Conservation (phyloP, 148 eudicot species). For the Persicaria maculosa region DNA sequence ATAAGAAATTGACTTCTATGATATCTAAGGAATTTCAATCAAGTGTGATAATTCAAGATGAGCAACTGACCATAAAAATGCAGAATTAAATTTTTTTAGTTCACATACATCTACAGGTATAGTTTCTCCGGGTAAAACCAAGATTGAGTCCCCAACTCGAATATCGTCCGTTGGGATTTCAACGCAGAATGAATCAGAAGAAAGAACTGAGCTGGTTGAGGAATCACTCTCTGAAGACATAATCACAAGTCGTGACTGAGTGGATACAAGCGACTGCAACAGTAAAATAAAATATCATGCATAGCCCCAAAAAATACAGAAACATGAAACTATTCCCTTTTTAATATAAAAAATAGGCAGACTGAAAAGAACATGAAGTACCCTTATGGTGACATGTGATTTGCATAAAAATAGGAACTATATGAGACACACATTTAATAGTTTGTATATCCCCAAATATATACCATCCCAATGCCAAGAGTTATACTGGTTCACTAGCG, state of each 20-base stretch:
- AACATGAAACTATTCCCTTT: background rate
- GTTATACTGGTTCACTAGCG: background rate
- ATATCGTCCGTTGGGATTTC: conserved; percentile 87
- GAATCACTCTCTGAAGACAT: conserved; percentile 56
- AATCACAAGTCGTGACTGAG: conserved; percentile 82
- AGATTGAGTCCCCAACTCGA: conserved; percentile 69
- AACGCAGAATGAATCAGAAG: conserved; percentile 77
- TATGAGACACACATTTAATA: background rate
- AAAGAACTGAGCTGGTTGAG: conserved; percentile 40
- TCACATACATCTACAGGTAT: conserved; percentile 85
- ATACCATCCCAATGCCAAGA: background rate
- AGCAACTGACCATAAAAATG: background rate
- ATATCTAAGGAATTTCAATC: background rate
- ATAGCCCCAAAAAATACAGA: background rate
- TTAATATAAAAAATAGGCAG: background rate
- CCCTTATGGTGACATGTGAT: too few species aligned
- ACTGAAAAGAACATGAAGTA: background rate
- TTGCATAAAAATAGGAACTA: background rate
- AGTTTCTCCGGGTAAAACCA: conserved; percentile 96
- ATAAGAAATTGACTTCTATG: background rate
- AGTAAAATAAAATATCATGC: conserved; percentile 13
- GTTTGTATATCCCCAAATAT: background rate
- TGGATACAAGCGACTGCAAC: conserved; percentile 78
- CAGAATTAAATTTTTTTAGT: background rate
- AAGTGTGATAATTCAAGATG: background rate